These are phyloP conservation scores for Flaveria robusta DNA, from an alignment of 129 eudicot genomes.

Conservation along the genomic window DNA sequence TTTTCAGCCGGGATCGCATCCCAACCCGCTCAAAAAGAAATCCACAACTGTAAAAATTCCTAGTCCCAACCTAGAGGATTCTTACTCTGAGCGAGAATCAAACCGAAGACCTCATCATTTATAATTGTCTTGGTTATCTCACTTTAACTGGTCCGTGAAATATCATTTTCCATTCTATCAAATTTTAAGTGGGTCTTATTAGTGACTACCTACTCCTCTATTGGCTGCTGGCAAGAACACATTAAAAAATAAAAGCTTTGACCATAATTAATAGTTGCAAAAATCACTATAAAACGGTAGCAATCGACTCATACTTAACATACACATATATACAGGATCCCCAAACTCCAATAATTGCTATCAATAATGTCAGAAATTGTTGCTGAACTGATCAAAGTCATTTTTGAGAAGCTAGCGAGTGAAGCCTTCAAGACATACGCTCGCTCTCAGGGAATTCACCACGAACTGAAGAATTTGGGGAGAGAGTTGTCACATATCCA, in stretches of 20 bases:
- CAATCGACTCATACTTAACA: background rate
- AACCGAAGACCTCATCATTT: too few species aligned
- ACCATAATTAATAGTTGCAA: background rate
- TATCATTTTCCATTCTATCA: too few species aligned
- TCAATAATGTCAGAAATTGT: background rate
- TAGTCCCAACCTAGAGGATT: too few species aligned
- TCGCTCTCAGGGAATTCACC: conserved; percentile 23
- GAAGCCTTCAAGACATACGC: conserved; percentile 21
- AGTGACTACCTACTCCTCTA: too few species aligned
- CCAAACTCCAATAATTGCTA: background rate
- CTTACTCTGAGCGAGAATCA: too few species aligned
- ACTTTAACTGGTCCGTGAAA: too few species aligned
- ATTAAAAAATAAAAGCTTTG: background rate
- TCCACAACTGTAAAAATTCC: too few species aligned
- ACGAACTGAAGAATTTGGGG: conserved; percentile 8
- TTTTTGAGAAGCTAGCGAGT: conserved; percentile 32
- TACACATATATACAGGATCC: background rate
- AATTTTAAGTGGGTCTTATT: background rate
- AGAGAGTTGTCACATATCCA: conserved; percentile 16
- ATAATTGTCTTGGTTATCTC: too few species aligned
- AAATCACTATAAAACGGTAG: background rate
- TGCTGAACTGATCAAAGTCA: conserved; percentile 2
- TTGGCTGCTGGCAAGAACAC: background rate
- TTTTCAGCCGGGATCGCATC: too few species aligned
- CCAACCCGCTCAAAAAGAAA: too few species aligned